A percentile compares a stretch with the other conserved stretches of the same genome.
Conservation (phyloP, 805 yeast species). For the Hanseniaspora clermontiae region DNA sequence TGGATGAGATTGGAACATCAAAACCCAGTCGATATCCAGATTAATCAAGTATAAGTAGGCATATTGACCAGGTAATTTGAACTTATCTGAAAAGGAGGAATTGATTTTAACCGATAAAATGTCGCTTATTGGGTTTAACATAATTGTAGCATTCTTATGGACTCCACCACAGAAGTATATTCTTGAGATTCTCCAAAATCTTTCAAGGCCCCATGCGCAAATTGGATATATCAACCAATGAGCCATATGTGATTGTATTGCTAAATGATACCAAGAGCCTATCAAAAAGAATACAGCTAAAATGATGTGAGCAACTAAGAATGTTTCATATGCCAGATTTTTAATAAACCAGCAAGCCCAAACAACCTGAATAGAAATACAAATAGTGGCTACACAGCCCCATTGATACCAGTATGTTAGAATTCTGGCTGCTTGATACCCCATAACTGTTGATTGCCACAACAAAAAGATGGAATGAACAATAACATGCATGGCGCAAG, state of each 20-base stretch:
- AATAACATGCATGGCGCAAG: constrained; percentile 35
- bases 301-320: constrained; percentile 33
- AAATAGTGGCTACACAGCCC: constrained; percentile 23
- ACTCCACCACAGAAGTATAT: constrained; percentile 45
- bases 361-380: constrained; percentile 33
- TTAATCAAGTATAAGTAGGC: constrained; percentile 11
- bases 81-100: constrained; percentile 3
- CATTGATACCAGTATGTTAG: constrained; percentile 33
- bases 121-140: constrained; percentile 13
- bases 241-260: constrained; percentile 33
- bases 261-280: constrained; percentile 37
- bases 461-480: constrained; percentile 48
- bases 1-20: constrained; percentile 59
- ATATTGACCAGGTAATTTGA: constrained; percentile 12
- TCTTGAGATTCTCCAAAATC: constrained; percentile 44
- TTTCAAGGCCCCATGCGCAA: constrained; percentile 61
- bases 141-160: constrained; percentile 35
- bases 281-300: constrained; percentile 34
- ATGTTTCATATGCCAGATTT: constrained; percentile 36
- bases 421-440: constrained; percentile 31
- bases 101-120: constrained; percentile 15
- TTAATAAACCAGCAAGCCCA: constrained; percentile 38
- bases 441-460: constrained; percentile 31
- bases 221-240: constrained; percentile 41
- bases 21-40: constrained; percentile 11